These are phyloP conservation scores for Bipolaris victoriae DNA, from an alignment of 2,329 filamentous ascomycete species.

Conservation along the genomic window DNA sequence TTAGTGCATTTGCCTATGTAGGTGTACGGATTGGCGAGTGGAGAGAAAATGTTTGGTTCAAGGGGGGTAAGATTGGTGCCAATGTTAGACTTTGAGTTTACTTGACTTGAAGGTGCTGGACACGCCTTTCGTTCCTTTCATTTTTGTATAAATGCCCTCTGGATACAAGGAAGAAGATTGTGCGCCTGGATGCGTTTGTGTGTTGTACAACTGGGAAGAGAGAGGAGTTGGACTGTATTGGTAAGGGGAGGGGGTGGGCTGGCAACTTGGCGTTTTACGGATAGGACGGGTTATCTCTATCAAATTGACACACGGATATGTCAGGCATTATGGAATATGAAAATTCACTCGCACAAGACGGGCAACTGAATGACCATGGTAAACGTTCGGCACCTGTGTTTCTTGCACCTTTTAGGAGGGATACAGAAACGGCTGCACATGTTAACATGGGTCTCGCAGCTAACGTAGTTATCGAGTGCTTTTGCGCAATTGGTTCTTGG, in stretches of 20 bases:
- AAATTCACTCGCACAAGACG: neutral
- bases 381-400: neutral
- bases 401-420: neutral
- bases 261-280: neutral
- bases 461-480: too few relatives aligned
- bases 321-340: neutral
- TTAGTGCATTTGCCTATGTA: constrained; percentile 80
- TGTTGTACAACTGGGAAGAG: neutral
- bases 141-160: neutral
- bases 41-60: constrained; percentile 65
- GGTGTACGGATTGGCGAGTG: constrained; percentile 77
- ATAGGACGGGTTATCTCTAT: neutral
- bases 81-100: constrained; percentile 50
- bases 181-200: neutral
- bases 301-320: neutral
- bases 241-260: neutral
- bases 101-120: neutral
- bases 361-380: too few relatives aligned
- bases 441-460: too few relatives aligned
- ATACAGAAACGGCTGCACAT: too few relatives aligned
- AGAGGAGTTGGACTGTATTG: neutral
- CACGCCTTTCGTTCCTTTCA: neutral
- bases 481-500: too few relatives aligned
- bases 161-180: neutral
- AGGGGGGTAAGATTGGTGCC: constrained; percentile 55